Evolutionary conservation across 2,329 filamentous ascomycete species (phyloP), one percentile per base, ranked within the genome.

Genomic region (Pseudocercospora eumusae): DNA sequence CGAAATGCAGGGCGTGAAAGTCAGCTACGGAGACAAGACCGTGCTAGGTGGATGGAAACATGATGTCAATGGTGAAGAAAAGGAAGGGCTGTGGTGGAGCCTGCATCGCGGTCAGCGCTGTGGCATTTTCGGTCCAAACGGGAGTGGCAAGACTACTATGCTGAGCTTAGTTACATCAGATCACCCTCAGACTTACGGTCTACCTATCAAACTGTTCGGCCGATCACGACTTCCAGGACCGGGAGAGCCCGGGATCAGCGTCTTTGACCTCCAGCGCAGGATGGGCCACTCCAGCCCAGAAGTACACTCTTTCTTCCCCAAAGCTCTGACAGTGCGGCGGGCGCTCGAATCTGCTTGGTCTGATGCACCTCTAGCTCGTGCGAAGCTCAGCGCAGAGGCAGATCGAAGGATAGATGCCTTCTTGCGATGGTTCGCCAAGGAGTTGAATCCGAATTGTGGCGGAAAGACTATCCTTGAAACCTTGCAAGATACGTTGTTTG

Each of bases 231-330:
- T 97, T 0, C 92, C 93, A 0, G 85, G 89, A 59, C 84, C 85
- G 0, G 90, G 89, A 0, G 75, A 85, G 58, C 83, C 84, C 0
- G 92, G 91, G 0, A 86, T 98, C 33, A 96, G 91, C 0, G 89
- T 97, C 62, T 98, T 96, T 81, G 93, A 98, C 65, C 86, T 99
- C 7, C 95, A 98, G 75, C 83, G 87, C 0, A 88, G 91, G 23
- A 91, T 99, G 67, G 95, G 95, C 10, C 93, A 98, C 75, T 95
- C 92, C 0, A 96, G 91, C 64, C 95, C 95, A 0, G 95, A 98
- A 74, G 90, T 98, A 4, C 93, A 98, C 71, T 88, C 91, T 57
- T 92, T 96, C 75, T 97, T 98, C 78, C 93, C 95, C 0, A 88
- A 88, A 54, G 81, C 84, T 36, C 80, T 96, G 52, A 88, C 87